A percentile compares a stretch with the other conserved stretches of the same genome.
Conservation (phyloP, 176 grass and related monocot species). For the Melocanna baccifera region DNA sequence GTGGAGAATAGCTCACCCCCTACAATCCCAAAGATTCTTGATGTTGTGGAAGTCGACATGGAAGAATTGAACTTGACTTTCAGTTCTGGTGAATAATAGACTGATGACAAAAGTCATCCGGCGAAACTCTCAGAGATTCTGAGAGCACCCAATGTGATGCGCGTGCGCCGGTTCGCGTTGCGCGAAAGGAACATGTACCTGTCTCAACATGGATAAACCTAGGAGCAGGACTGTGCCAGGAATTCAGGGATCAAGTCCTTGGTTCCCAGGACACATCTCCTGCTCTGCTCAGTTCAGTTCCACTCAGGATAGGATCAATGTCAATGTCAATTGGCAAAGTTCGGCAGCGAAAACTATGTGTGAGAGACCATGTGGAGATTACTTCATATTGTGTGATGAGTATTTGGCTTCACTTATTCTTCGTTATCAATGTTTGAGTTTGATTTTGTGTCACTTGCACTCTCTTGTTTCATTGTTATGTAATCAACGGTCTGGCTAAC, state of each 20-base stretch:
- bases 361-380: too few species aligned
- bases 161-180: background rate
- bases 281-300: background rate
- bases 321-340: background rate
- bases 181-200: constrained; percentile 1
- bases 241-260: background rate
- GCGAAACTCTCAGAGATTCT: background rate
- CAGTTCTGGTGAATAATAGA: background rate
- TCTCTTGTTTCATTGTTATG: too few species aligned
- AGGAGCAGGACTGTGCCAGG: constrained; percentile 9
- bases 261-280: background rate
- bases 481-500: too few species aligned
- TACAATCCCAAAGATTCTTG: constrained; percentile 9
- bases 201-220: background rate
- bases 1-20: constrained; percentile 9
- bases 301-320: background rate
- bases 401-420: too few species aligned
- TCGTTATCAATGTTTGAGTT: too few species aligned
- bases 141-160: background rate
- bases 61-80: background rate
- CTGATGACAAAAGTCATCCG: constrained; percentile 19
- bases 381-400: too few species aligned
- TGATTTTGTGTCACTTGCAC: too few species aligned
- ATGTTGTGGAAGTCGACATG: constrained; percentile 34
- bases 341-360: constrained; percentile 5